Conservation (phyloP, 1,284 basidiomycete genomes). For the Mycena sp. region DNA sequence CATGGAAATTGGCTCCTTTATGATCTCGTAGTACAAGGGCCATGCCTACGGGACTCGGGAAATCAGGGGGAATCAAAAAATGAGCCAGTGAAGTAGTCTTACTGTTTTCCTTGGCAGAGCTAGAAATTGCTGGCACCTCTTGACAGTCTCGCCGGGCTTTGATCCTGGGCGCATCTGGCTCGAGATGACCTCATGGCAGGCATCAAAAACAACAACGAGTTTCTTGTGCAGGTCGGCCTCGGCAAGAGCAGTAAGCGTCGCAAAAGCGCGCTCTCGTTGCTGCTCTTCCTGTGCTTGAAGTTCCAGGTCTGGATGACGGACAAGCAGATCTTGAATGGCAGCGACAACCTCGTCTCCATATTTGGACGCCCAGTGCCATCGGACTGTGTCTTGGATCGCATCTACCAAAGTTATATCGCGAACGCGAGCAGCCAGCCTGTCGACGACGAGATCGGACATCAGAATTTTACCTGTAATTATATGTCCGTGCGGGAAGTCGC, state of each 20-base stretch:
- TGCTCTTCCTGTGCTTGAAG: not conserved
- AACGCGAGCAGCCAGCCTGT: conserved; percentile 1
- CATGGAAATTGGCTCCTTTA: conserved; percentile 7
- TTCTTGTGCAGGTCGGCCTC: not conserved
- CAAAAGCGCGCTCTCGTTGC: not conserved
- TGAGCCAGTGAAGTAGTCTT: not conserved
- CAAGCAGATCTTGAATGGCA: not conserved
- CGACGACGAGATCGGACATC: conserved; percentile 9
- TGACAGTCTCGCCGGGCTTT: not conserved
- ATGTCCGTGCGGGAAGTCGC: conserved; percentile 1
- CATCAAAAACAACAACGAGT: not conserved
- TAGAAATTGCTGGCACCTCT: conserved; percentile 8
- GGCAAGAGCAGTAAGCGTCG: not conserved
- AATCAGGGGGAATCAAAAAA: not conserved
- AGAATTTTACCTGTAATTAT: conserved; percentile 17
- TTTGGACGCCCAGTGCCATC: conserved; percentile 7
- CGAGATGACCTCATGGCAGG: not conserved
- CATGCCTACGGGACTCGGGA: not conserved
- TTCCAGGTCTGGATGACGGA: conserved; percentile 1
- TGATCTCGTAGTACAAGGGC: not conserved
- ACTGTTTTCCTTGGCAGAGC: conserved; percentile 1
- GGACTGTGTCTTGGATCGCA: not conserved
- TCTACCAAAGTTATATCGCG: not conserved
- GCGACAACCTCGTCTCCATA: conserved; percentile 15
- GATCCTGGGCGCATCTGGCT: not conserved